These are phyloP conservation scores for Didymella glomerata DNA, from an alignment of 2,329 filamentous ascomycete species.

Conservation along the genomic window DNA sequence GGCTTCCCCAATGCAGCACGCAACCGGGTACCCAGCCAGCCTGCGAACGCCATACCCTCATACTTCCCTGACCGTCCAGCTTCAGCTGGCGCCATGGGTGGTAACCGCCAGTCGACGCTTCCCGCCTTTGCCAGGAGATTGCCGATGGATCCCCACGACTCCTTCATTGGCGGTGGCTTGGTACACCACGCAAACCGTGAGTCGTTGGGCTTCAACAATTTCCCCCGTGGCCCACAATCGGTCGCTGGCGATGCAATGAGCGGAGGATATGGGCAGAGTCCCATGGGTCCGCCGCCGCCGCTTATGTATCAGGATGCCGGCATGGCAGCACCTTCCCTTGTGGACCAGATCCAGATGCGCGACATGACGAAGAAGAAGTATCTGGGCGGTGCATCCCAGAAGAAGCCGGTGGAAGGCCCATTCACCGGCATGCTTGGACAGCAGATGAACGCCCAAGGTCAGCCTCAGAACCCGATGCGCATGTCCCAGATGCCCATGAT, in stretches of 20 bases:
- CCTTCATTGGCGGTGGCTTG: constrained; percentile 47
- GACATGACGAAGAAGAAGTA: constrained; percentile 50
- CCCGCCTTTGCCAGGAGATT: constrained; percentile 50
- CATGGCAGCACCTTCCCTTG: constrained; percentile 43
- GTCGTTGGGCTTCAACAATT: constrained; percentile 50
- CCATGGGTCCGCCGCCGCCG: constrained; percentile 27
- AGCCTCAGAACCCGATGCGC: constrained; percentile 33
- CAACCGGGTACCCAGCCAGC: constrained; percentile 39
- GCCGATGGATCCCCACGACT: constrained; percentile 46
- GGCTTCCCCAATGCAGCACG: constrained; percentile 46
- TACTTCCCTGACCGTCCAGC: constrained; percentile 49
- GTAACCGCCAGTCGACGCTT: constrained; percentile 33
- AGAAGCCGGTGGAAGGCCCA: constrained; percentile 41
- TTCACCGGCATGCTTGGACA: constrained; percentile 48
- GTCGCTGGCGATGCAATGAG: constrained; percentile 45
- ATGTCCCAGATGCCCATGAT: constrained; percentile 35
- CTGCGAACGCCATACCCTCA: constrained; percentile 44
- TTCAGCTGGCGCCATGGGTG: constrained; percentile 41
- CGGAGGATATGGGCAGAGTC: constrained; percentile 22
- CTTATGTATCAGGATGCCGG: constrained; percentile 46
- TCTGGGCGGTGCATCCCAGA: constrained; percentile 47
- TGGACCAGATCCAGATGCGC: constrained; percentile 50
- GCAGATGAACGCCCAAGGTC: constrained; percentile 44
- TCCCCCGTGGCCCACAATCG: constrained; percentile 44
- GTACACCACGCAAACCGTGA: constrained; percentile 47